Evolutionary conservation across 108 stramenopile genomes (phyloP).

Genomic region (Cyclotella cryptica): DNA sequence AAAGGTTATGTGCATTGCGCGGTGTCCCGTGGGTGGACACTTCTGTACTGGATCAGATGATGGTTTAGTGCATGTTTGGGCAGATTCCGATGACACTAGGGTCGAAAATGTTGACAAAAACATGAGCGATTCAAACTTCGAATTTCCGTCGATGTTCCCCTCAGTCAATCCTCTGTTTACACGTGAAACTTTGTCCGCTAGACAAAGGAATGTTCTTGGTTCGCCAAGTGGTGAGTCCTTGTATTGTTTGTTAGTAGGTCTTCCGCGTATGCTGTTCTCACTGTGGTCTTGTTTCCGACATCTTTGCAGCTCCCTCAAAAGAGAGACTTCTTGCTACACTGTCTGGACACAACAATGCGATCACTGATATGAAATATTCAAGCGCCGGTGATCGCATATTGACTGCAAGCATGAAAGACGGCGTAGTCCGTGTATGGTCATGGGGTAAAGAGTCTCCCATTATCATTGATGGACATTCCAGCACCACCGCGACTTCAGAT

Average conservation of each 20-base stretch:
- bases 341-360: conserved; percentile 78
- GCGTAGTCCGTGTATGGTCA: conserved; percentile 82
- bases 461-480: conserved; percentile 31
- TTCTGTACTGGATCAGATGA: conserved; percentile 93
- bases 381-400: conserved; percentile 78
- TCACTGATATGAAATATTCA: conserved; percentile 87
- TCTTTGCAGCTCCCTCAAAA: conserved; percentile 41
- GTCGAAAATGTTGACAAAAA: conserved; percentile 57
- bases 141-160: background rate
- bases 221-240: conserved; percentile 15
- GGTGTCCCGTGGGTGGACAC: conserved; percentile 83
- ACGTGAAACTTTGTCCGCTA: conserved; percentile 2
- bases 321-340: conserved; percentile 66
- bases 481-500: conserved; percentile 31
- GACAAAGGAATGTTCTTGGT: background rate
- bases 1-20: conserved; percentile 89
- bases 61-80: conserved; percentile 88
- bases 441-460: conserved; percentile 50
- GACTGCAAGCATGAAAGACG: conserved; percentile 89
- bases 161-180: conserved; percentile 4
- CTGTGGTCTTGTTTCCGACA: conserved; percentile 5
- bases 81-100: conserved; percentile 66
- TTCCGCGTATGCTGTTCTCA: background rate
- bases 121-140: conserved; percentile 16
- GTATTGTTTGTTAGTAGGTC: background rate